phyloP scores from a whole-genome alignment of 768 basidiomycete genomes.

The Dioszegia crocea region DNA sequence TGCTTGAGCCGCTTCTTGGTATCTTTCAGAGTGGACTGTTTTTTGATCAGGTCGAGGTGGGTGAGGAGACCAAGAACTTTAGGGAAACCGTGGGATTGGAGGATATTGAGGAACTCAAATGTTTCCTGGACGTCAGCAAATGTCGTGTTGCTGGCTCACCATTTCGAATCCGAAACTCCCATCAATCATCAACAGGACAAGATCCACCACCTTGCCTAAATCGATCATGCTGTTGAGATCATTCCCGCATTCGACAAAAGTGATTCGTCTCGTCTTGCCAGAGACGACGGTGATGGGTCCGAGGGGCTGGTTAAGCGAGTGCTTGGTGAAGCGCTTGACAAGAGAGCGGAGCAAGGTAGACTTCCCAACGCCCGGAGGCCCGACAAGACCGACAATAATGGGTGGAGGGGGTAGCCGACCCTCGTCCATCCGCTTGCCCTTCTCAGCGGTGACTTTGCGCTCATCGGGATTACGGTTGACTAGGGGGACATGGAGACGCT shows the following conservation, averaged over 20 bases:
- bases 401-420: conserved; percentile 83
- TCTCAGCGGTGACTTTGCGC: conserved; percentile 44
- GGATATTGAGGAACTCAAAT: conserved; percentile 95
- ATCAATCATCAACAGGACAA: conserved; percentile 95
- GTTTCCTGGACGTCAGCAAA: conserved; percentile 65
- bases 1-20: conserved; percentile 95
- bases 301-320: conserved; percentile 78
- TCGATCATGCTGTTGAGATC: conserved; percentile 99
- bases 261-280: conserved; percentile 87
- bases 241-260: conserved; percentile 95
- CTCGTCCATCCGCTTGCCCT: conserved; percentile 49
- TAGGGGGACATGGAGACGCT: conserved; percentile 88
- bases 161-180: conserved; percentile 98
- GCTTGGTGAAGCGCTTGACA: conserved; percentile 87
- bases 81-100: conserved; percentile 95
- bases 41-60: conserved; percentile 96
- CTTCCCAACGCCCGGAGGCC: conserved; percentile 92
- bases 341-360: conserved; percentile 88
- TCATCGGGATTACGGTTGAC: conserved; percentile 80
- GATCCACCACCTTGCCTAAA: conserved; percentile 91
- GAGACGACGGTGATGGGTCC: conserved; percentile 93
- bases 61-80: conserved; percentile 96
- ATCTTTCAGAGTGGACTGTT: conserved; percentile 72
- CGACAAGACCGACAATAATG: conserved; percentile 88
- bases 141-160: conserved; percentile 56